A percentile compares a stretch with the other conserved stretches of the same genome.
phyloP scores from a whole-genome alignment of 768 basidiomycete species.

The Inosperma sp. region DNA sequence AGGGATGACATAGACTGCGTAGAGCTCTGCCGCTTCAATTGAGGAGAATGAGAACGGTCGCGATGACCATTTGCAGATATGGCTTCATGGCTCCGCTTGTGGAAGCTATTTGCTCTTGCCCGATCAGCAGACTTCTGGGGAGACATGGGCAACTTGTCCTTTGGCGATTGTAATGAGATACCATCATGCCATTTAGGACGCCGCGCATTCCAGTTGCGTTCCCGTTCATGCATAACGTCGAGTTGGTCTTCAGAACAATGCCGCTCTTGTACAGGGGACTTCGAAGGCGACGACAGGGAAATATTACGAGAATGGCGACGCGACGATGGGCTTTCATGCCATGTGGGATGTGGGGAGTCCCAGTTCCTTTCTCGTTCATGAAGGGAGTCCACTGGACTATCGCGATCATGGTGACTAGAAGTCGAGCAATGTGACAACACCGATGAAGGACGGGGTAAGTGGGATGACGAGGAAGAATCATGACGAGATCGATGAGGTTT shows the following conservation, averaged over 20 bases:
- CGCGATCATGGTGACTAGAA: too few relatives aligned
- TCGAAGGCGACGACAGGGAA: background rate
- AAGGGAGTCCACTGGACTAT: constrained; percentile 25
- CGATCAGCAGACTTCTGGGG: background rate
- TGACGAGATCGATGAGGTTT: constrained; percentile 31
- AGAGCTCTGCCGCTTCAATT: too few relatives aligned
- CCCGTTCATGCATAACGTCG: constrained; percentile 34
- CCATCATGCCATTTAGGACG: constrained; percentile 44
- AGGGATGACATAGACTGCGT: too few relatives aligned
- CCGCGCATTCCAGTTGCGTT: constrained; percentile 65
- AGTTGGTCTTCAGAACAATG: background rate
- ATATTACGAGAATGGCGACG: background rate
- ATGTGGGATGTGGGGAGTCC: constrained; percentile 62
- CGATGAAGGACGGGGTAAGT: constrained; percentile 2
- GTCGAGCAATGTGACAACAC: background rate
- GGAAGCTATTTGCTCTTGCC: background rate
- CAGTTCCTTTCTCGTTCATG: constrained; percentile 61
- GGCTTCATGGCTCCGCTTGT: too few relatives aligned
- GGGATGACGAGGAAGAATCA: background rate
- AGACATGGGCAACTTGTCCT: background rate
- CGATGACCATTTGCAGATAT: too few relatives aligned
- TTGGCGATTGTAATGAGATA: background rate
- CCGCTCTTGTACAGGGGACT: background rate
- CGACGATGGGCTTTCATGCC: constrained; percentile 30
- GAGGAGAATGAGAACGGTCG: too few relatives aligned